Evolutionary conservation across 1,284 basidiomycete species (phyloP).

Genomic region (Xerocomus nothofagi): DNA sequence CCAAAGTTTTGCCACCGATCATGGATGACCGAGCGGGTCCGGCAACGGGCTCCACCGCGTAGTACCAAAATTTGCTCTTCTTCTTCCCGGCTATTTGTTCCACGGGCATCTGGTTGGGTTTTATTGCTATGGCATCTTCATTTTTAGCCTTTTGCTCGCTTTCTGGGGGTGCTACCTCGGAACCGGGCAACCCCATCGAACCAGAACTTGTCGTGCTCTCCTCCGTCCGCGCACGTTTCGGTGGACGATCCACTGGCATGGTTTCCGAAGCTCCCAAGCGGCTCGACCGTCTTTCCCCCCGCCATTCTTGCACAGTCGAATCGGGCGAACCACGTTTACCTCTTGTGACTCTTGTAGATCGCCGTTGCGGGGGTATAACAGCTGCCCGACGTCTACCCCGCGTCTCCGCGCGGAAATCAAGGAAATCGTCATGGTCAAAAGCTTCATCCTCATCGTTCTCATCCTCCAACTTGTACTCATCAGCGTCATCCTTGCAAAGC

Average conservation of each 20-base stretch:
- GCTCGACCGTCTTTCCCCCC: constrained; percentile 70
- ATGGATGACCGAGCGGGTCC: constrained; percentile 30
- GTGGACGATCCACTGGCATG: constrained; percentile 46
- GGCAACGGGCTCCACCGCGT: constrained; percentile 68
- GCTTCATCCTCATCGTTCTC: constrained; percentile 65
- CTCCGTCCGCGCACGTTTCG: constrained; percentile 70
- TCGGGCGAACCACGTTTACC: constrained; percentile 55
- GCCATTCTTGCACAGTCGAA: constrained; percentile 57
- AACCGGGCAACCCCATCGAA: constrained; percentile 38
- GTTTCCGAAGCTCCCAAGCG: constrained; percentile 60
- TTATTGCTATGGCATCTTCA: constrained; percentile 58
- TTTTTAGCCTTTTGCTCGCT: constrained; percentile 31
- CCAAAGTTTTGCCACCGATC: constrained; percentile 10
- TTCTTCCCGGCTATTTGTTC: constrained; percentile 74
- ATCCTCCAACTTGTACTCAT: constrained; percentile 65
- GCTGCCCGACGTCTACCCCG: constrained; percentile 36
- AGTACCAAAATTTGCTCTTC: constrained; percentile 80
- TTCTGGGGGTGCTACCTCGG: constrained; percentile 37
- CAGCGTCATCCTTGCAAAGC: constrained; percentile 53
- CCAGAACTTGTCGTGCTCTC: constrained; percentile 64
- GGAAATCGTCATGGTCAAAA: constrained; percentile 49
- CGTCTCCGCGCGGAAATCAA: constrained; percentile 42
- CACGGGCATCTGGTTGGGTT: constrained; percentile 65
- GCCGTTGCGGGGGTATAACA: constrained; percentile 46
- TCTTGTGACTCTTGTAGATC: constrained; percentile 58